Evolutionary conservation across 805 yeast genomes (phyloP), one percentile per base, ranked within the genome.

Genomic region (Metschnikowia picachoensis): DNA sequence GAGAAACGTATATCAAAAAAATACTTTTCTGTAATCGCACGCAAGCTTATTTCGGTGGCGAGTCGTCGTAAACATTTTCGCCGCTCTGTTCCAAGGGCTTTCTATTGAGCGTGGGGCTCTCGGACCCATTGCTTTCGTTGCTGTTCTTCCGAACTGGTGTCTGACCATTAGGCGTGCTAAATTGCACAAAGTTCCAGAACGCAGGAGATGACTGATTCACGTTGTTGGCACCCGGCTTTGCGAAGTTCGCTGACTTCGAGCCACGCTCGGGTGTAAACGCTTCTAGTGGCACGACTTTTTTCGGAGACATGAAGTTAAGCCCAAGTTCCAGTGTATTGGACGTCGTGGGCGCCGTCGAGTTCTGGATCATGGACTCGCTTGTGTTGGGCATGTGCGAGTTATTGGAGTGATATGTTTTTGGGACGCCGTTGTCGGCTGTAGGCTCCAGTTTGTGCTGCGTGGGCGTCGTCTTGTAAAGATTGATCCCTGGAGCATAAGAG

Each of bases 121-220:
- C 67, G 44, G 64, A 68, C 27, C 66, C 63, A 43, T 60, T 66
- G 61, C 65, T 63, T 39, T 64, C 74, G 13, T 67, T 74, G 37
- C 71, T 66, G 44, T 63, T 59, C 44, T 71, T 68, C 28, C 74
- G 47, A 33, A 66, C 52, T 1, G 77, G 74, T 0, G 74, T 71
- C 49, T 71, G 75, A 8, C 72, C 74, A 44, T 69, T 69, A 3
- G 75, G 76, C 5, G 76, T 72, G 47, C 72, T 68, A 47, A 91
- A 82, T 58, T 90, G 96, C 59, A 91, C 88, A 67, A 87, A 83
- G 61, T 86, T 87, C 97, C 97, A 88, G 48, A 91, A 79, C 14
- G 96, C 97, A 1, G 98, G 98, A 1, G 96, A 87, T 29, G 85
- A 79, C 68, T 66, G 78, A 67, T 69, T 64, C 64, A 70, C 61